phyloP scores from a whole-genome alignment of 345 rosid species.

The Iberis pinnata region DNA sequence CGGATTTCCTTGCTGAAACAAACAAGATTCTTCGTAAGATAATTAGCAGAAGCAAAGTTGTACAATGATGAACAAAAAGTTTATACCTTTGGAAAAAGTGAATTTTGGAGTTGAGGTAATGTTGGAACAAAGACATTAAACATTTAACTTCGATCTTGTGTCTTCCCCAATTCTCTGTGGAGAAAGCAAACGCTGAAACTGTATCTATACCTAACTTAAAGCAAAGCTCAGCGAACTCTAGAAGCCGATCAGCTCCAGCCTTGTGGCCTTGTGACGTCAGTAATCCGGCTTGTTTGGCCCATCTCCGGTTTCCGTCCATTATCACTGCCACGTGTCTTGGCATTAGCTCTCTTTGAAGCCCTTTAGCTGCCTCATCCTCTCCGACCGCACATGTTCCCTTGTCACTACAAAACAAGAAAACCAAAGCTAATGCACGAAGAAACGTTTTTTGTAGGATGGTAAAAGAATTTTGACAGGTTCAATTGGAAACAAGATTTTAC shows the following conservation, averaged over 20 bases:
- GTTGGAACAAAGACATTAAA: conserved; percentile 52
- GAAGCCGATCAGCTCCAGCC: conserved; percentile 49
- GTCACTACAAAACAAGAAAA: conserved; percentile 11
- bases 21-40: neutral
- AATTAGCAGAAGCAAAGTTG: neutral
- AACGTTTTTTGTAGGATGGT: too few species aligned
- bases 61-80: too few species aligned
- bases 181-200: conserved; percentile 72
- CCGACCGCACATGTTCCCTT: neutral
- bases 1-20: conserved; percentile 40
- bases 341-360: conserved; percentile 34
- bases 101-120: conserved; percentile 32
- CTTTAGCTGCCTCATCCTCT: conserved; percentile 22
- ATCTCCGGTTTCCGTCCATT: conserved; percentile 74
- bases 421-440: neutral
- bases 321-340: conserved; percentile 76
- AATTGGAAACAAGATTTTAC: too few species aligned
- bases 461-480: too few species aligned
- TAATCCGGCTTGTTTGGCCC: conserved; percentile 53
- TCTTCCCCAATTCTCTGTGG: conserved; percentile 54
- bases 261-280: conserved; percentile 47
- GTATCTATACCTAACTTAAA: conserved; percentile 46
- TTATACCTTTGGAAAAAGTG: conserved; percentile 36
- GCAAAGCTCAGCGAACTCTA: conserved; percentile 37
- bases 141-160: conserved; percentile 38